Base-by-base conservation (phyloP, 2,329 filamentous ascomycete species). In the Trichoderma breve region DNA sequence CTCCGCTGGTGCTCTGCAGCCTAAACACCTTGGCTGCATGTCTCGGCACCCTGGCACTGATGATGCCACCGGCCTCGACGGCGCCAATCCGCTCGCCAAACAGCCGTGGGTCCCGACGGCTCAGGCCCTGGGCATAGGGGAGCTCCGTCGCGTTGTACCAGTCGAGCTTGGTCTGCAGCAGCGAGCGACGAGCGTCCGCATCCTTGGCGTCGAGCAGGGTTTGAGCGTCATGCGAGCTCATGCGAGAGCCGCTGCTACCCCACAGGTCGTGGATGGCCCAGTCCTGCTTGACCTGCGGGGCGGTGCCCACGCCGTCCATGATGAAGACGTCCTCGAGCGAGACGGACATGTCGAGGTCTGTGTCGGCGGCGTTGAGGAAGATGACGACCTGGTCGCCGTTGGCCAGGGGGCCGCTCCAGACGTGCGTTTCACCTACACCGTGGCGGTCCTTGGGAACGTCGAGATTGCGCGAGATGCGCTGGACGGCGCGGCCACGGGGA, bases 371-470 rank as follows among this genome's bases (percentile, higher is more conserved):
- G 63, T 73, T 73, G 62, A 73, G 30, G 34, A 73, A 68, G 63
- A 71, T 36, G 55, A 71, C 68, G 60, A 71, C 32, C 55, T 73
- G 69, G 57, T 71, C 69, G 32, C 75, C 72, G 34, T 69, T 73
- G 53, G 74, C 51, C 2, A 77, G 32, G 4, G 75, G 74, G 3
- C 78, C 78, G 28, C 75, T 77, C 78, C 77, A 80, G 28, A 80
- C 71, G 68, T 80, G 78, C 8, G 74, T 51, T 14, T 73, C 75
- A 1, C 72, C 75, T 24, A 80, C 77, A 11, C 39, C 74, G n/a
- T 75, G 76, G 6, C 76, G 62, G 1, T 73, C 74, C 11, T 74
- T 73, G 6, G 78, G 66, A 43, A 78, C 78, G 34, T 70, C 74
- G 7, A 78, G 24, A 14, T 68, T 9, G 62, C 70, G 70, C 18